These are phyloP conservation scores for Penicillium psychrosexuale DNA, from an alignment of 2,329 filamentous ascomycete genomes.

Conservation along the genomic window DNA sequence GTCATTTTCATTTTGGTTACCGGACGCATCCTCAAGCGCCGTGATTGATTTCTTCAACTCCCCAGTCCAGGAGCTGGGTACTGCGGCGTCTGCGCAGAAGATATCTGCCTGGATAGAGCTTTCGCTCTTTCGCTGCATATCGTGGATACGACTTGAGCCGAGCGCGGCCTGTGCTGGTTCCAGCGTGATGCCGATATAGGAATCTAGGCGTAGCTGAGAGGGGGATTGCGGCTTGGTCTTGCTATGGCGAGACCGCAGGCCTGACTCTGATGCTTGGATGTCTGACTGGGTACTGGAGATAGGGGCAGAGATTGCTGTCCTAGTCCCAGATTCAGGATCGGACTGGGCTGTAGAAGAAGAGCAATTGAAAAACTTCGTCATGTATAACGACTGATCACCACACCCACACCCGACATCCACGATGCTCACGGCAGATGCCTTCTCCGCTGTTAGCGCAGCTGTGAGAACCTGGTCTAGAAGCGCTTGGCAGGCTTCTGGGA, in stretches of 20 bases:
- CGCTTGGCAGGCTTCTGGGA: conserved; percentile 49
- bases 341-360: conserved; percentile 1
- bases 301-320: neutral
- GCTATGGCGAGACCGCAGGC: neutral
- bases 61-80: conserved; percentile 44
- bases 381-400: conserved; percentile 55
- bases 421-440: conserved; percentile 11
- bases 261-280: neutral
- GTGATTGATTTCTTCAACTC: conserved; percentile 22
- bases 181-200: conserved; percentile 48
- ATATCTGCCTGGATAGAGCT: conserved; percentile 23
- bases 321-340: neutral
- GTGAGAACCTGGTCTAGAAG: conserved; percentile 51
- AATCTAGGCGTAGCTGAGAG: neutral
- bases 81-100: conserved; percentile 52
- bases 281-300: neutral
- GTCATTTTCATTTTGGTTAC: neutral
- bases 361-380: conserved; percentile 34
- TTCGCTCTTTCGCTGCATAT: conserved; percentile 1
- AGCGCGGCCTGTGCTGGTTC: conserved; percentile 46
- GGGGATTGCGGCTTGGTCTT: neutral
- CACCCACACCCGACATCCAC: conserved; percentile 60
- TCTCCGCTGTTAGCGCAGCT: conserved; percentile 40
- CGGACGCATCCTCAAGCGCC: neutral
- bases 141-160: conserved; percentile 21